Conservation (phyloP, 306 rosid genomes). For the Casuarina equisetifolia region DNA sequence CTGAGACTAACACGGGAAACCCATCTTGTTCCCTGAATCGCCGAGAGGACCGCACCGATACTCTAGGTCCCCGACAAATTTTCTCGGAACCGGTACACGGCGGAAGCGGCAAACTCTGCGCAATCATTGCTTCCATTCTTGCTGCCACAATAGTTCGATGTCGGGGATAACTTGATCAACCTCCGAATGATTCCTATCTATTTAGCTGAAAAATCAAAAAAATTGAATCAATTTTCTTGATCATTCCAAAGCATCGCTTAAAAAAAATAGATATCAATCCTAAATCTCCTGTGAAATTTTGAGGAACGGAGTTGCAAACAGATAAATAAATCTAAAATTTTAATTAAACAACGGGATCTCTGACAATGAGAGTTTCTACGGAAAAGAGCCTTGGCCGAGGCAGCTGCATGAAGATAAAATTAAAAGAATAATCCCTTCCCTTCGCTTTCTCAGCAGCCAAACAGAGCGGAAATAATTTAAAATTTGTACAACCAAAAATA, state of each 20-base stretch:
- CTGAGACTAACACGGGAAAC: conserved; percentile 38
- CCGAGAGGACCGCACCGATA: conserved; percentile 35
- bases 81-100: conserved; percentile 44
- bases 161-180: not conserved
- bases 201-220: conserved; percentile 17
- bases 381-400: not conserved
- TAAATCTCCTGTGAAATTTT: no score
- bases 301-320: no score
- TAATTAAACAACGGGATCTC: not conserved
- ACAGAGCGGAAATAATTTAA: not conserved
- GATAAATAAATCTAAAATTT: no score
- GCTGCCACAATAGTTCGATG: not conserved
- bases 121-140: conserved; percentile 61
- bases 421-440: not conserved
- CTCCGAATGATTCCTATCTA: not conserved
- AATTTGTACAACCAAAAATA: not conserved
- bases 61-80: conserved; percentile 29
- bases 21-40: conserved; percentile 35
- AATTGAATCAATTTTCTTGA: not conserved
- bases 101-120: conserved; percentile 39
- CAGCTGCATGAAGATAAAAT: not conserved
- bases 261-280: not conserved
- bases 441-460: conserved; percentile 1
- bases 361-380: not conserved
- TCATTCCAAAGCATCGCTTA: not conserved